A percentile compares a stretch with the other conserved stretches of the same genome.
Conservation (phyloP, 2,329 filamentous ascomycete species). For the Fusarium tanahbumbuense region DNA sequence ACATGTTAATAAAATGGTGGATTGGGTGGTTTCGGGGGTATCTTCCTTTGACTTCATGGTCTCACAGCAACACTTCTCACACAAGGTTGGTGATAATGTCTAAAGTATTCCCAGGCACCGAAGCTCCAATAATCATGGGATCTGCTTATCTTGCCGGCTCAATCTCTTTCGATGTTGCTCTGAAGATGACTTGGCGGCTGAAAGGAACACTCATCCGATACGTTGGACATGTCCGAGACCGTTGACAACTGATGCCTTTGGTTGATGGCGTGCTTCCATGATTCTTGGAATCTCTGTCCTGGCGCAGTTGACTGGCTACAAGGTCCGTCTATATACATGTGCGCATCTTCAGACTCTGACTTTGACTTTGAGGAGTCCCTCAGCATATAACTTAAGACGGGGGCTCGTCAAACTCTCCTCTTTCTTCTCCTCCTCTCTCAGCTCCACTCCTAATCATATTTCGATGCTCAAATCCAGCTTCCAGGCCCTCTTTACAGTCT, state of each 20-base stretch:
- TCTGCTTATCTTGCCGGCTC: background rate
- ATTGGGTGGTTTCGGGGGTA: background rate
- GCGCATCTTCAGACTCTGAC: background rate
- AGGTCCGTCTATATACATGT: background rate
- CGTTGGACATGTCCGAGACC: background rate
- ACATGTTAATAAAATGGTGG: background rate
- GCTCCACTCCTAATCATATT: background rate
- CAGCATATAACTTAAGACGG: background rate
- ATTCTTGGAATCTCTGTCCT: background rate
- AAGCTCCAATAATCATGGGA: background rate
- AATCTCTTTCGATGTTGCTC: background rate
- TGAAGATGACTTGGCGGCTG: background rate
- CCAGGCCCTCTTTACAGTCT: background rate
- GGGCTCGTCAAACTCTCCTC: background rate
- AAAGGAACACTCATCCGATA: background rate
- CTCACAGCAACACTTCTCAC: background rate
- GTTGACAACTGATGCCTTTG: background rate
- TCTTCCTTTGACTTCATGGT: background rate
- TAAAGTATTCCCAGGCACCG: background rate
- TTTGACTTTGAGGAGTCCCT: background rate
- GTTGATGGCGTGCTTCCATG: background rate
- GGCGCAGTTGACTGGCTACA: background rate
- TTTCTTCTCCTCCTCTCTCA: background rate
- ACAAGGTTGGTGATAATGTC: background rate
- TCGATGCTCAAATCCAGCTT: background rate